Base-by-base conservation (phyloP, 768 basidiomycete genomes). In the Agrocybe praecox region DNA sequence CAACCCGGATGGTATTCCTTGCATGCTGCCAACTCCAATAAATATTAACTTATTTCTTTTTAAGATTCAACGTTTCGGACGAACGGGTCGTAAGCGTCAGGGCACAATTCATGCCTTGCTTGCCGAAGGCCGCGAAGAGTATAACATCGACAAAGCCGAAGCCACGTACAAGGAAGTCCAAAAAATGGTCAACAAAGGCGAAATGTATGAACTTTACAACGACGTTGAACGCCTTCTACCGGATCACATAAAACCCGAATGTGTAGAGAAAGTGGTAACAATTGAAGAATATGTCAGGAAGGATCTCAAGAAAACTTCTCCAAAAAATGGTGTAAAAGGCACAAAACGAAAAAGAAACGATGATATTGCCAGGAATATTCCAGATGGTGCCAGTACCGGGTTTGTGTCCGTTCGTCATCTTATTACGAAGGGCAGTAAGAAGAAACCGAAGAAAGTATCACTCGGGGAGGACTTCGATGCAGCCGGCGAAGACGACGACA, bases 61-160 rank as follows among this genome's bases (percentile, higher is more conserved):
- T 64, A 14, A 98, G 96, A 83, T 99, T 18, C 97, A 99, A 83
- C 89, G 97, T 18, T 83, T 96, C 50, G 97, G 97, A 48, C 83
- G 97, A 52, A 98, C 97, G 0, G 97, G 97, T 12, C 90, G 97
- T 46, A 95, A 95, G 71, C 85, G 93, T 33, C 84, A 87, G 45
- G 97, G 97, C 9, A 75, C 82, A 46, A 90, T 99, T n/a, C 91
- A 96, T 65, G 91, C 96, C 11, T 79, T 99, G 18, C 87, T 98
- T 62, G 86, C 95, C 6, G 91, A 96, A 70, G 85, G 86, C 26
- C 88, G 96, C 21, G 97, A 99, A 73, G 95, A 98, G 64, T 67
- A 78, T 47, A 96, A 97, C 65, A 91, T 95, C 78, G 88, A 91
- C 51, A 90, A 88, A 61, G 95, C 97, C 0, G 87, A 93, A 64